Conservation (phyloP, 495 filamentous ascomycete species). For the Amphirosellinia nigrospora region DNA sequence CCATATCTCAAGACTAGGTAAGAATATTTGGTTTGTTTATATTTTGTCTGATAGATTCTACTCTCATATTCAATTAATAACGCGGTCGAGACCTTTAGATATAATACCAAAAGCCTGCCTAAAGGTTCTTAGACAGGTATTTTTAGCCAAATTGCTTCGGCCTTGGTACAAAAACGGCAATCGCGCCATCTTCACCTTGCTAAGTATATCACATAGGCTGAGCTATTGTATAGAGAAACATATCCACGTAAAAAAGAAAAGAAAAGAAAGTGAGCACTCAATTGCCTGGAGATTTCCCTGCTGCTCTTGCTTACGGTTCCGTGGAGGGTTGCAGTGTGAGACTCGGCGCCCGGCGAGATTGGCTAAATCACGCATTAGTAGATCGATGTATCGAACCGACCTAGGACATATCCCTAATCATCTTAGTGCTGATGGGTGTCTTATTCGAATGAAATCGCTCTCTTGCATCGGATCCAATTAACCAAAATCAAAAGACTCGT, state of each 20-base stretch:
- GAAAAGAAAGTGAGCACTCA: background rate
- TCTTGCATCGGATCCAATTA: background rate
- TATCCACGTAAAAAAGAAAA: background rate
- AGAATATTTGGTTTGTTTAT: background rate
- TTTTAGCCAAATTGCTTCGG: background rate
- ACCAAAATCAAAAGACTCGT: background rate
- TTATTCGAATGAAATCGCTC: background rate
- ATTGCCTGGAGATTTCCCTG: background rate
- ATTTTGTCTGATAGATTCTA: background rate
- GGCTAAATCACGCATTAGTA: background rate
- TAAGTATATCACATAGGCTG: background rate
- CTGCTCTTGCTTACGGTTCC: background rate
- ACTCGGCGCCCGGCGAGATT: background rate
- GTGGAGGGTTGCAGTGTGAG: background rate
- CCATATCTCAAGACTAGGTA: background rate
- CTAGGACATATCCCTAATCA: background rate
- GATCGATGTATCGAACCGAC: background rate
- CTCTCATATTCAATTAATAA: background rate
- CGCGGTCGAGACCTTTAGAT: background rate
- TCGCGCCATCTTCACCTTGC: background rate
- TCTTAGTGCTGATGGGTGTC: background rate
- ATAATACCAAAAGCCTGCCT: background rate
- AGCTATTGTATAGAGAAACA: background rate
- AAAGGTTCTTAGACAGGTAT: background rate
- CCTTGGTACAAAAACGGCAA: background rate